Evolutionary conservation across 2,329 filamentous ascomycete genomes (phyloP), one percentile per base, ranked within the genome.

Genomic region (Hymenoscyphus fraxineus): DNA sequence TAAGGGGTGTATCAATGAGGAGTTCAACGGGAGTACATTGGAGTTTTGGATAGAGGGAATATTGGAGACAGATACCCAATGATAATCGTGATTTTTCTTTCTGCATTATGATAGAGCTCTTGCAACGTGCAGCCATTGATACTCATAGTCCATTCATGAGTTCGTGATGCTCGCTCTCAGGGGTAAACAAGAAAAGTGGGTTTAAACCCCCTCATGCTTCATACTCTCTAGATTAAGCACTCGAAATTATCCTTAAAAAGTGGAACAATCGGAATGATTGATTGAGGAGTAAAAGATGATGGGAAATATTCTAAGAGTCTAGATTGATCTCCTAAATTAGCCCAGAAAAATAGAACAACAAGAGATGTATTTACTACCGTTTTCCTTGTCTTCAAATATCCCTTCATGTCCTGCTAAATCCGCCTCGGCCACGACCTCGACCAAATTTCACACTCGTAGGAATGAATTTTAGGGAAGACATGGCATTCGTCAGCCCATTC

Each of bases 401-500:
- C 58, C 62, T 39, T 72, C 56, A 73, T 31, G 58, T 69, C 62
- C 66, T 73, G 61, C 73, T 75, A 38, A 75, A 76, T 10, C 73
- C 72, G 40, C 71, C 69, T 64, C 71, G 67, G 38, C 73, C 71
- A 9, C 72, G 65, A 40, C 73, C 72, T 55, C 72, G 65, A 22
- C 88, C 88, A 74, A 91, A 91, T 10, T 83, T 82, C 60, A 92
- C 78, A 69, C 84, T 89, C 22, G 81, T 80, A 19, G 90, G 90
- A 6, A 93, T 82, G 71, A 93, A 91, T 61, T 85, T 85, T 66
- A 93, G 77, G 3, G 88, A 80, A 0, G 89, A 90, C 88, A 93
- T 90, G 63, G 88, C 85, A 7, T 82, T 83, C 1, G 85, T 78
- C 4, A 93, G 78, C 61, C 83, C 83, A 56, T 88, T 85, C 82